Conservation (phyloP, 2,329 filamentous ascomycete species). For the Ophiocordyceps sinensis region DNA sequence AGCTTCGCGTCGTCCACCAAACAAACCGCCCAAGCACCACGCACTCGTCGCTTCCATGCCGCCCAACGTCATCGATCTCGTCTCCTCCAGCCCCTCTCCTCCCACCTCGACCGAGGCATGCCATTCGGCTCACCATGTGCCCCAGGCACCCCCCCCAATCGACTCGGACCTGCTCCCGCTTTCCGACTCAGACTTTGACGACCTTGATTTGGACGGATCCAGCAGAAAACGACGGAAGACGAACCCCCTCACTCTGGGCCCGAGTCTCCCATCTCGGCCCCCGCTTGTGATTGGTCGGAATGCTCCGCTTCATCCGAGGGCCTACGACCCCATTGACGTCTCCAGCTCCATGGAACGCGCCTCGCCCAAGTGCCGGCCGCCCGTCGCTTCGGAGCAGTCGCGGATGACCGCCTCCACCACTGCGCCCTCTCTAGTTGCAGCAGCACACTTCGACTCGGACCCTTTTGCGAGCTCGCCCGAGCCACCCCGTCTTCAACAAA, state of each 20-base stretch:
- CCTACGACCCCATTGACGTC: constrained; percentile 18
- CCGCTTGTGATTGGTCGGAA: background rate
- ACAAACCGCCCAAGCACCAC: no score
- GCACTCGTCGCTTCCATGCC: no score
- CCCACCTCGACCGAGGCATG: background rate
- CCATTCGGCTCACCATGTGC: background rate
- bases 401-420: background rate
- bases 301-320: background rate
- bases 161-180: background rate
- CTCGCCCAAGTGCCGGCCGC: background rate
- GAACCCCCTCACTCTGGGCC: background rate
- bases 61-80: constrained; percentile 20
- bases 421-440: constrained; percentile 1
- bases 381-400: background rate
- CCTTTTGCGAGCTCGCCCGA: constrained; percentile 21
- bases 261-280: background rate
- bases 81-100: constrained; percentile 20
- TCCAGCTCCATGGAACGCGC: constrained; percentile 18
- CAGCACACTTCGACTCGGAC: constrained; percentile 10
- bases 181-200: background rate
- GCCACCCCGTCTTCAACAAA: background rate
- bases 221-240: background rate
- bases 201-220: background rate
- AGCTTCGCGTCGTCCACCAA: no score
- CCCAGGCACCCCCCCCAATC: constrained; percentile 5